Conservation (phyloP, 768 basidiomycete genomes). For the Tulasnella sp. region DNA sequence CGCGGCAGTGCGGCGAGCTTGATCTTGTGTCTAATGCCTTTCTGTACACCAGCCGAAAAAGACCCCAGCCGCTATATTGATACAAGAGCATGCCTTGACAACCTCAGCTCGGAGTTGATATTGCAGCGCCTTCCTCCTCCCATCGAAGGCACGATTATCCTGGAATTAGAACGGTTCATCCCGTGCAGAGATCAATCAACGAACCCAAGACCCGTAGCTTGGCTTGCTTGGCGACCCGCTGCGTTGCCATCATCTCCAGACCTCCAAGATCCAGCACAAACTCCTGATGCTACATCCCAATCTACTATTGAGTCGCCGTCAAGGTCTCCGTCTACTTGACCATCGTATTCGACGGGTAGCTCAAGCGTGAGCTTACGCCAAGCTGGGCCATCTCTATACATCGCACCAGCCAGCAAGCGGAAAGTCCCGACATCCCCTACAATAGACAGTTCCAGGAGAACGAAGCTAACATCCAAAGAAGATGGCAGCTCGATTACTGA, state of each 20-base stretch:
- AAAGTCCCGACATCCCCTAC: background rate
- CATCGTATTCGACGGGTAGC: background rate
- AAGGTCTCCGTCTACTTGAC: background rate
- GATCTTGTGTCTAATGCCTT: too few relatives aligned
- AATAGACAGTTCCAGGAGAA: background rate
- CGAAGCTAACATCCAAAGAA: background rate
- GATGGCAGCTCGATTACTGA: too few relatives aligned
- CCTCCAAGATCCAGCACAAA: background rate
- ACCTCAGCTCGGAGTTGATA: constrained; percentile 65
- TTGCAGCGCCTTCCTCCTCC: constrained; percentile 64
- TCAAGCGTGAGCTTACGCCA: background rate
- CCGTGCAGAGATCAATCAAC: background rate
- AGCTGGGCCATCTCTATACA: background rate
- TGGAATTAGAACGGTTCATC: background rate
- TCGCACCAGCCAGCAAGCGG: background rate
- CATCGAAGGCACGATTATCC: constrained; percentile 44
- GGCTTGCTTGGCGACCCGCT: background rate
- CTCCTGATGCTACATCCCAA: background rate
- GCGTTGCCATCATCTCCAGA: background rate
- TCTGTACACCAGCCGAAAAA: constrained; percentile 42
- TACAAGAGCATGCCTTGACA: constrained; percentile 67
- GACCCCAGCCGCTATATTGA: constrained; percentile 63
- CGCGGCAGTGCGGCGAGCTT: too few relatives aligned
- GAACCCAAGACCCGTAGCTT: background rate
- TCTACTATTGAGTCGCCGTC: background rate